phyloP scores from a whole-genome alignment of 2,329 filamentous ascomycete species.

The Graphilbum fragrans region DNA sequence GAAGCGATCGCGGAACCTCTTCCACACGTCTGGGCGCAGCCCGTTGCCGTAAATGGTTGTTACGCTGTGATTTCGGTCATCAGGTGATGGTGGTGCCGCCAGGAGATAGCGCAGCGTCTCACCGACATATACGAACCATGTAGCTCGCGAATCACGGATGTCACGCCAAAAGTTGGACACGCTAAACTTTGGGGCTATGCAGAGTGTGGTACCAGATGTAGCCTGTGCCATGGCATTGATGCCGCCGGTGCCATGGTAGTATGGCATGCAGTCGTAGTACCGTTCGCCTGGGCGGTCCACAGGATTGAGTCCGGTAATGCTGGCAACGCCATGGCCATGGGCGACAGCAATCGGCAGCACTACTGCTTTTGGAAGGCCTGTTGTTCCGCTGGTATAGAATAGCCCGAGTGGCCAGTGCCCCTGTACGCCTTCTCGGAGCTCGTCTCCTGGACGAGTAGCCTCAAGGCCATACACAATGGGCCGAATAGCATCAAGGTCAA shows the following conservation, averaged over 20 bases:
- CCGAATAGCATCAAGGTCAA: constrained; percentile 36
- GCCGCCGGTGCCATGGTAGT: constrained; percentile 65
- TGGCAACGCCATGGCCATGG: constrained; percentile 15
- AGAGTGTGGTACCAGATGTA: constrained; percentile 39
- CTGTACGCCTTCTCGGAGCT: constrained; percentile 37
- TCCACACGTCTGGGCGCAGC: constrained; percentile 57
- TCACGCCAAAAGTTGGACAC: constrained; percentile 61
- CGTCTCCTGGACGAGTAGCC: constrained; percentile 34
- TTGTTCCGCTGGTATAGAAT: constrained; percentile 68
- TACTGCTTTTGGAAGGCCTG: constrained; percentile 63
- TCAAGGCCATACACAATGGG: constrained; percentile 21
- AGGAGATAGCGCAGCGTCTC: constrained; percentile 66
- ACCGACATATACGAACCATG: constrained; percentile 65
- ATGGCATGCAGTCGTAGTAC: constrained; percentile 66
- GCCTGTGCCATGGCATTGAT: constrained; percentile 45
- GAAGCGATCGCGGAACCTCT: constrained; percentile 50
- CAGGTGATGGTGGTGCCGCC: constrained; percentile 49
- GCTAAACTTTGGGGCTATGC: constrained; percentile 56
- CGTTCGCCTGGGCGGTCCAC: constrained; percentile 33
- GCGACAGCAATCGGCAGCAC: constrained; percentile 39
- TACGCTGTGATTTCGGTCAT: constrained; percentile 47
- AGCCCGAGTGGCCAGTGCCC: constrained; percentile 46
- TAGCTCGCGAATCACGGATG: constrained; percentile 53
- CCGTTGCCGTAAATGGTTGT: constrained; percentile 54
- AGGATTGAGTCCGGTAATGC: constrained; percentile 15